Percentiles rank a stretch among this genome's conserved stretches.
phyloP scores from a whole-genome alignment of 2,329 filamentous ascomycete species.

The Nannizziopsis barbatae region DNA sequence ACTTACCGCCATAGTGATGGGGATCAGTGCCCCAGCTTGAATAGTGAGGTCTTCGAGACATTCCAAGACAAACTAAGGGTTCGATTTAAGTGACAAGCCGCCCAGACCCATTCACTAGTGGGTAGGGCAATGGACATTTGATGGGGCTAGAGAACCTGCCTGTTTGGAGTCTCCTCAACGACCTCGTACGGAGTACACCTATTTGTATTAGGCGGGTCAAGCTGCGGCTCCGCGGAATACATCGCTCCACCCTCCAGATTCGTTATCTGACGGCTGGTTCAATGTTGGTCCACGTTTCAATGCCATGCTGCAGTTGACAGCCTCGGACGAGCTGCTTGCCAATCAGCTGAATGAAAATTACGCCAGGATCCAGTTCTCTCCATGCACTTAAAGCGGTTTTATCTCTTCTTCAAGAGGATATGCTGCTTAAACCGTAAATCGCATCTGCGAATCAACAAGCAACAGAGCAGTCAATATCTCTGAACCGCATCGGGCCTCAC shows the following conservation, averaged over 20 bases:
- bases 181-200: too few relatives aligned
- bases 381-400: background rate
- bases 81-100: too few relatives aligned
- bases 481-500: slow-evolving; percentile 1
- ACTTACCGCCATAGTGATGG: too few relatives aligned
- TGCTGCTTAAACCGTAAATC: background rate
- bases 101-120: too few relatives aligned
- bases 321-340: background rate
- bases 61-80: too few relatives aligned
- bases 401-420: background rate
- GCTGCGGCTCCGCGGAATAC: background rate
- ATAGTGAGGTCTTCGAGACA: too few relatives aligned
- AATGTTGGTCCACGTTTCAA: slow-evolving; percentile 7
- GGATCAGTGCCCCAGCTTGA: too few relatives aligned
- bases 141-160: too few relatives aligned
- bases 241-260: background rate
- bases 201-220: too few relatives aligned
- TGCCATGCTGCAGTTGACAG: background rate
- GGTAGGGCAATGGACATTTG: too few relatives aligned
- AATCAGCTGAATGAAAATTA: background rate
- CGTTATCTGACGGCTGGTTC: background rate
- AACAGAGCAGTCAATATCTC: background rate
- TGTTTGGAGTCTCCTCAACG: too few relatives aligned
- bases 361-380: slow-evolving; percentile 1
- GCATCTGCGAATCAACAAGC: background rate